Percentiles rank a stretch among this genome's conserved stretches.
phyloP scores from a whole-genome alignment of 257 asterid species.

The Henckelia pumila region DNA sequence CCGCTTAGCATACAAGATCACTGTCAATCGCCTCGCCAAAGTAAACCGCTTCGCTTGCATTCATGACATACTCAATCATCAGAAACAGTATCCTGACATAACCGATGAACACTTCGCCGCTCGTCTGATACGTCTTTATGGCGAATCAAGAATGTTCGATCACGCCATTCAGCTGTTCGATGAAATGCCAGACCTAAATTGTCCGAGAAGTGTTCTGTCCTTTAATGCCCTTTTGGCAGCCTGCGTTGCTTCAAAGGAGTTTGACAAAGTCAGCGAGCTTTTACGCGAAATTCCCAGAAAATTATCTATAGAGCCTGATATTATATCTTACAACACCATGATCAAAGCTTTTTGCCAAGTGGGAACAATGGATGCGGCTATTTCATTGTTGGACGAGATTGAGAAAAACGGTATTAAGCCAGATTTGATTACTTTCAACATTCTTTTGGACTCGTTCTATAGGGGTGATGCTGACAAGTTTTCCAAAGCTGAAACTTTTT shows the following conservation, averaged over 20 bases:
- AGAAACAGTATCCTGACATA: constrained; percentile 33
- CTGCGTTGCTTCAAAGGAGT: constrained; percentile 30
- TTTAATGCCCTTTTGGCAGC: constrained; percentile 52
- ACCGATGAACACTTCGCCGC: constrained; percentile 27
- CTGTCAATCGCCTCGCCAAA: constrained; percentile 28
- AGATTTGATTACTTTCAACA: constrained; percentile 30
- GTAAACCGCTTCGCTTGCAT: constrained; percentile 25
- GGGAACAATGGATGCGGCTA: constrained; percentile 43
- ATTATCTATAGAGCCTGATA: constrained; percentile 40
- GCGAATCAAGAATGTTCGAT: constrained; percentile 41
- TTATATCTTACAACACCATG: constrained; percentile 37
- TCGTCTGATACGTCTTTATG: constrained; percentile 41
- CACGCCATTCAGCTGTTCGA: constrained; percentile 52
- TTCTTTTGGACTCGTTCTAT: constrained; percentile 33
- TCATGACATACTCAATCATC: constrained; percentile 36
- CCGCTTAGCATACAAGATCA: constrained; percentile 2
- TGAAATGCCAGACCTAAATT: constrained; percentile 50
- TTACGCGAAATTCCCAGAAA: constrained; percentile 38
- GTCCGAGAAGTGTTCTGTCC: constrained; percentile 43
- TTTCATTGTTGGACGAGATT: constrained; percentile 41
- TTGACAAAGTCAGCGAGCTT: constrained; percentile 28
- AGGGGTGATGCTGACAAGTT: constrained; percentile 19
- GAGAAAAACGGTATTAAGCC: constrained; percentile 33
- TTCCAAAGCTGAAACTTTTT: constrained; percentile 38
- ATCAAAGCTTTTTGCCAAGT: constrained; percentile 37